Base-by-base conservation (phyloP, 2,329 filamentous ascomycete species). In the Graphilbum sp. region DNA sequence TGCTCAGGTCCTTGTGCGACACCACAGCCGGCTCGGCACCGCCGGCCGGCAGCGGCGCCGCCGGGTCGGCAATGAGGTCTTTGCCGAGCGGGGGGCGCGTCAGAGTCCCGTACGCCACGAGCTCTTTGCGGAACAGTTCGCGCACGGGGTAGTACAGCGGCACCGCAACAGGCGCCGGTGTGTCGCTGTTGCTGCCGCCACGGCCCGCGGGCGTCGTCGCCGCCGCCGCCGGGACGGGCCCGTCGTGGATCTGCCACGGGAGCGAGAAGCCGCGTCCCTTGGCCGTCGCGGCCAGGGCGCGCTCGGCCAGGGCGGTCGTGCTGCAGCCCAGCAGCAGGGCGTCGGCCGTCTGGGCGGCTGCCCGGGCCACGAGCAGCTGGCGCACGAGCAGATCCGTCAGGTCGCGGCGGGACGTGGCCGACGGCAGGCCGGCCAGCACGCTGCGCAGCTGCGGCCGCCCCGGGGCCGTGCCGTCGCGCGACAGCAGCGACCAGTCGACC, bases 191-290 rank as follows among this genome's bases (percentile, higher is more conserved):
- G 17, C 33, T 10, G 9, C 34, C 8, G 37, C 27, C 10, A 20
- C 23, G 31, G 15, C 25, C n/a, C 8, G 11, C 24, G 21, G 9
- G 24, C 20, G 16, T 35, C 34, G 5, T 31, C 35, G 15, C 8
- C 32, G 17, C 18, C 32, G 18, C 9, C 23, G 12, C n/a, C 2
- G 19, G 4, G n/a, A 42, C 32, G 34, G 64, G 58, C 5, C 85
- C 86, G 54, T 96, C 90, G 36, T 76, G 74, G 15, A 87, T 72
- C 47, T 82, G 73, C 75, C 79, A 88, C 1, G 87, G 83, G 17
- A 96, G 60, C 5, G 80, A 74, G 47, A 79, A 86, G 1, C 88
- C 90, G 35, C 88, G 72, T 1, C 90, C 90, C 58, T 94, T 95
- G 19, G 88, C 86, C 3, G 88, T 86, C 58, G 90, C 84, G 7